Base-by-base conservation (phyloP, 805 yeast species). In the Saccharomycopsis guyanensis region DNA sequence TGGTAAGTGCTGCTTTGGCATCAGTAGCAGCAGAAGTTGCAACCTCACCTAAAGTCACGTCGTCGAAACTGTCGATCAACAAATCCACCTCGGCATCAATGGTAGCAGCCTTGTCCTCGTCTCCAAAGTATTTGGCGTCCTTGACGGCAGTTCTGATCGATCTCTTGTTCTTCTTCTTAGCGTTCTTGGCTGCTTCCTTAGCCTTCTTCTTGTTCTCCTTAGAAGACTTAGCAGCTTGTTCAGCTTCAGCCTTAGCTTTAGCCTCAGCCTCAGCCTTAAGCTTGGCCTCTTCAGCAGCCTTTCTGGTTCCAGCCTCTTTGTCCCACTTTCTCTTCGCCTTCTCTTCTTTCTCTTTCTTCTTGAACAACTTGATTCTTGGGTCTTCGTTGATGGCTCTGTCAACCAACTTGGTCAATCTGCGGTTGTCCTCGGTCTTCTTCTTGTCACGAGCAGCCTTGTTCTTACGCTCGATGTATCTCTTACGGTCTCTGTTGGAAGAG, bases 401-500 rank as follows among this genome's bases (percentile, higher is more conserved):
- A 44, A 93, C 91, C 49, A 87, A 69, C 59, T 84, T 87, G 55
- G 83, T 78, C 54, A 91, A 68, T 64, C 97, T 80, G 64, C 88
- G 84, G 72, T 82, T 91, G 69, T 93, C 98, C 63, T 93, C 97
- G 62, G 91, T 88, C 83, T 93, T 93, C 75, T 79, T 85, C 85
- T 91, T 93, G 75, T 86, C 85, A 75, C 98, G 86, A 49, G 94
- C 86, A 56, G 95, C 88, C 68, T 86, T 79, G 75, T 93, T 93
- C 77, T 93, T 93, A 75, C 91, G 87, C 73, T 93, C 98, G 57
- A 89, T 82, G 75, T 87, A 86, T 72, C 98, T 95, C 75, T 93
- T 93, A 79, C 93, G 95, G 67, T 93, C 98, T 77, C 98, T 88
- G 81, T 93, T 93, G 52, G 96, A 85, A 48, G 97, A 86, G 70